phyloP scores from a whole-genome alignment of 2,329 filamentous ascomycete genomes.

The Tetracladium maxilliforme region DNA sequence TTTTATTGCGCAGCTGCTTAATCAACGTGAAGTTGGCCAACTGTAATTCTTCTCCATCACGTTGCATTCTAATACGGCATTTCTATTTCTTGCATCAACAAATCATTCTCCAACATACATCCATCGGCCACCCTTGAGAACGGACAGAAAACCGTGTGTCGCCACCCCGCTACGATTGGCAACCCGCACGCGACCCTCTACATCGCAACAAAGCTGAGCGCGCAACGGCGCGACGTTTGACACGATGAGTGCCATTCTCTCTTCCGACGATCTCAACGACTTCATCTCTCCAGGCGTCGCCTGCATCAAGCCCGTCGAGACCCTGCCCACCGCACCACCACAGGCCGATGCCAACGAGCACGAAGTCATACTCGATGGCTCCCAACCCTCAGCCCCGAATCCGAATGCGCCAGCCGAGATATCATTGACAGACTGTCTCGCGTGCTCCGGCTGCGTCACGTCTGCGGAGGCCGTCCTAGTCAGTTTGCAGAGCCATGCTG shows the following conservation, averaged over 20 bases:
- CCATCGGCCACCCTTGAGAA: no score
- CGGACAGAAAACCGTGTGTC: constrained; percentile 1
- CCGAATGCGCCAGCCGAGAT: constrained; percentile 69
- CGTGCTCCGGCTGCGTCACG: constrained; percentile 94
- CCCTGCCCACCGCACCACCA: constrained; percentile 52
- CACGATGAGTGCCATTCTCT: constrained; percentile 92
- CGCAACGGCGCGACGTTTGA: background rate
- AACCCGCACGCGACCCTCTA: background rate
- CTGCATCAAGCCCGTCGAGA: constrained; percentile 96
- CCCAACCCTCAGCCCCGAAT: constrained; percentile 37
- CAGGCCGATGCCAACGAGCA: constrained; percentile 35
- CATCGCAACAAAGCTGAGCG: constrained; percentile 1
- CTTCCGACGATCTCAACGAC: constrained; percentile 92
- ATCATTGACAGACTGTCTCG: constrained; percentile 90
- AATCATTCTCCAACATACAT: no score
- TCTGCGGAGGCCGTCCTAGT: constrained; percentile 96
- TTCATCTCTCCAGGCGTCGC: constrained; percentile 97
- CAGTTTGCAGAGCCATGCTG: constrained; percentile 81
- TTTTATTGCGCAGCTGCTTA: no score
- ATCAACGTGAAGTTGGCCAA: no score
- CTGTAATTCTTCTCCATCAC: no score
- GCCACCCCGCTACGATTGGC: constrained; percentile 1
- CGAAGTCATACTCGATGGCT: constrained; percentile 90
- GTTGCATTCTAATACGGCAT: no score
- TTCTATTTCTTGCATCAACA: no score